These are phyloP conservation scores for Strigomonas culicis DNA, from an alignment of 208 protist genomes.

Conservation along the genomic window DNA sequence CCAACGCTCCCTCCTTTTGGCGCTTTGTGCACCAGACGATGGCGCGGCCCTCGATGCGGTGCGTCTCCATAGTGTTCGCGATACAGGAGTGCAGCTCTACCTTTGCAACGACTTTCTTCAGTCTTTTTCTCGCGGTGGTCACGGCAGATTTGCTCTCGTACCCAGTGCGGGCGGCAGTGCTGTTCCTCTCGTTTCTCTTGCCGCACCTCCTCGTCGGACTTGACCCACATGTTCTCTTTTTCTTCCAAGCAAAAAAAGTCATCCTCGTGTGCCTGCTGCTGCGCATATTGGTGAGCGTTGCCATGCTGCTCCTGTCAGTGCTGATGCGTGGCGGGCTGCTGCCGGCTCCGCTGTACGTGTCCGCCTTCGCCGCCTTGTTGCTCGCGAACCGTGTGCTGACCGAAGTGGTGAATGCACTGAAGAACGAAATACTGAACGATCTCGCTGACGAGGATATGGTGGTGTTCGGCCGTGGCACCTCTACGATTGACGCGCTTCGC, in stretches of 20 bases:
- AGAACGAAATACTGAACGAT: constrained; percentile 19
- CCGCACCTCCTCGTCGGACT: constrained; percentile 9
- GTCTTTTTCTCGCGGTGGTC: constrained; percentile 16
- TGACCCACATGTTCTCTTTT: not conserved
- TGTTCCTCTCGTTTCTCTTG: constrained; percentile 15
- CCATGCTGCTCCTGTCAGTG: constrained; percentile 17
- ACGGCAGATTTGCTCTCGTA: constrained; percentile 11
- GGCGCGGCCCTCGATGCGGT: constrained; percentile 20
- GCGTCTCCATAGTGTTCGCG: constrained; percentile 13
- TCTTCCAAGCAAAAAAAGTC: constrained; percentile 15
- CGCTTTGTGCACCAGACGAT: constrained; percentile 29
- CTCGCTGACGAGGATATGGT: constrained; percentile 57
- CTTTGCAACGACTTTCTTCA: constrained; percentile 24
- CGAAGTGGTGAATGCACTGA: constrained; percentile 6
- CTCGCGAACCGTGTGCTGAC: constrained; percentile 16
- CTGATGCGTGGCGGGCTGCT: constrained; percentile 1
- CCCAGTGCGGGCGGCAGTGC: constrained; percentile 13
- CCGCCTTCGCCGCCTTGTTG: constrained; percentile 15
- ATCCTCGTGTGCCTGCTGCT: constrained; percentile 10
- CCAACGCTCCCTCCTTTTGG: too few relatives aligned
- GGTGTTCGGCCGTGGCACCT: constrained; percentile 34
- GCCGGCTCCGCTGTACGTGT: not conserved
- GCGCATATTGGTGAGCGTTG: not conserved
- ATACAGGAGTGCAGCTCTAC: constrained; percentile 16
- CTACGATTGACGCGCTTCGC: constrained; percentile 17